Evolutionary conservation across 2,329 filamentous ascomycete genomes (phyloP).

Genomic region (Alternaria brassicae): DNA sequence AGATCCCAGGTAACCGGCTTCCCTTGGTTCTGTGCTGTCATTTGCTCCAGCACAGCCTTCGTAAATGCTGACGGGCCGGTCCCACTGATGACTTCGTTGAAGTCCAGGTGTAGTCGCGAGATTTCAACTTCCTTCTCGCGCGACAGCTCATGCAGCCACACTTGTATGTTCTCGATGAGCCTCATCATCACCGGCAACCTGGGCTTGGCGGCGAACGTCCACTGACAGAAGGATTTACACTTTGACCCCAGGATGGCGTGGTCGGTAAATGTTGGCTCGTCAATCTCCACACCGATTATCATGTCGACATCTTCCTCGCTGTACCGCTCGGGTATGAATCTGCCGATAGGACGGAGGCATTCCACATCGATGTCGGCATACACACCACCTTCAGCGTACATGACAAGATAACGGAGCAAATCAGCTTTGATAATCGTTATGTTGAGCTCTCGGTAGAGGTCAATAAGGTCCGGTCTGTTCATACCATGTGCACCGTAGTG

Average conservation of each 20-base stretch:
- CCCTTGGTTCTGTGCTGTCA: slow-evolving; percentile 59
- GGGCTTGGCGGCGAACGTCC: slow-evolving; percentile 76
- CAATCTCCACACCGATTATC: slow-evolving; percentile 74
- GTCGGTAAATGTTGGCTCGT: slow-evolving; percentile 68
- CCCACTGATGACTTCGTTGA: slow-evolving; percentile 75
- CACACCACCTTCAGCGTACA: slow-evolving; percentile 70
- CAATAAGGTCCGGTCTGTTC: slow-evolving; percentile 64
- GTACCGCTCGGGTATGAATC: slow-evolving; percentile 70
- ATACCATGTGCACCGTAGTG: slow-evolving; percentile 71
- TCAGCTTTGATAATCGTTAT: slow-evolving; percentile 73
- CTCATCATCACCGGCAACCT: slow-evolving; percentile 71
- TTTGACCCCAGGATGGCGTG: slow-evolving; percentile 73
- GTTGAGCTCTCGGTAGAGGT: slow-evolving; percentile 40
- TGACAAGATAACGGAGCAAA: slow-evolving; percentile 69
- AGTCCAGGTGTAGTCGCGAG: slow-evolving; percentile 69
- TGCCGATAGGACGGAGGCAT: slow-evolving; percentile 60
- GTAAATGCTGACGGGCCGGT: slow-evolving; percentile 77
- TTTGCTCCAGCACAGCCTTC: slow-evolving; percentile 68
- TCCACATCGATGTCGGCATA: slow-evolving; percentile 69
- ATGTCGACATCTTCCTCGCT: slow-evolving; percentile 71
- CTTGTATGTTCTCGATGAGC: slow-evolving; percentile 72
- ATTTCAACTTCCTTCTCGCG: slow-evolving; percentile 65
- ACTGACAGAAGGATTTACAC: slow-evolving; percentile 75
- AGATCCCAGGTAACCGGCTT: slow-evolving; percentile 64
- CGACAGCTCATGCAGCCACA: slow-evolving; percentile 68